Evolutionary conservation across 2,329 filamentous ascomycete genomes (phyloP), one percentile per base, ranked within the genome.

Genomic region (Zymoseptoria passerinii): DNA sequence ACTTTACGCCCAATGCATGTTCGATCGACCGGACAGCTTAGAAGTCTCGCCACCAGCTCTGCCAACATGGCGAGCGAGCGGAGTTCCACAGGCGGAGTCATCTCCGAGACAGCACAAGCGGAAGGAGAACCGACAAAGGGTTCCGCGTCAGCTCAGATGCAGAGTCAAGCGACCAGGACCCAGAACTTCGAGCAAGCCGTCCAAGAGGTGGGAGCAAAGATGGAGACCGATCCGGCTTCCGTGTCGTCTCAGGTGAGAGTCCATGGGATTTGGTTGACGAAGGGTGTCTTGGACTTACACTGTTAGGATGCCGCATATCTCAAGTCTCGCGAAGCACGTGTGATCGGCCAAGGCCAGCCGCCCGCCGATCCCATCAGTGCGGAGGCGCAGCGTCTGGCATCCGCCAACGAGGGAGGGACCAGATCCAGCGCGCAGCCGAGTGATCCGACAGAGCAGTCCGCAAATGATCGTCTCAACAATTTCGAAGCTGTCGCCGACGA

Each of bases 291-390:
- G 23, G 1, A 29, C 53, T 56, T 8, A 58, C 28, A 10, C 28
- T n/a, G n/a, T 2, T 19, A 72, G 53, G 75, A 77, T 56, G 75
- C 75, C 28, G 68, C 73, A 54, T 70, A 70, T 52, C 69, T 77
- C 27, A 73, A 76, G 58, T 74, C 73, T 28, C 73, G 75, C 52
- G 74, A 77, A 61, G 70, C 72, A 56, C 72, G 74, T 35, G 71
- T 58, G 19, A 64, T 59, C 6, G 68, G 68, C 20, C 63, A 67
- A 44, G 58, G 52, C 6, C 62, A 70, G 48, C 68, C 69, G 8
- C 67, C 66, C 3, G 54, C 63, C 16, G 68, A 68, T 54, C 67
- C 73, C 23, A 63, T 76, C 49, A 70, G 71, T 20, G 70, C 74
- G 20, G 65, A 70, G 16, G 75, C 75, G 10, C 72, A 76, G 66